These are phyloP conservation scores for Penicillium sp. DNA, from an alignment of 2,329 filamentous ascomycete genomes.

Conservation along the genomic window DNA sequence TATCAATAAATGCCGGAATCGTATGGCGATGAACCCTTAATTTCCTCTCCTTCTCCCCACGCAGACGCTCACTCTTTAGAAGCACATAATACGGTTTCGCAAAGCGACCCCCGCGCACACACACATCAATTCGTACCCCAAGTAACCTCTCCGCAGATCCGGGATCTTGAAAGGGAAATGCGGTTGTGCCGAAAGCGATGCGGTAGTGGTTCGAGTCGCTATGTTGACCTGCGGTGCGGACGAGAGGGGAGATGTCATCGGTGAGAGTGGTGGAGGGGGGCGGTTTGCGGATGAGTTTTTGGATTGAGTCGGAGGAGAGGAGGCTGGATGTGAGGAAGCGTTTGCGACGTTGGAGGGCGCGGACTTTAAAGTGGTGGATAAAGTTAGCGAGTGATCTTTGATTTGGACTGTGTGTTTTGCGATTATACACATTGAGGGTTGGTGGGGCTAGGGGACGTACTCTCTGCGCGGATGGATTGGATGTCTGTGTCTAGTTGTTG, in stretches of 20 bases:
- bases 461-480: constrained; percentile 45
- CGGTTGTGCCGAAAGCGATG: constrained; percentile 49
- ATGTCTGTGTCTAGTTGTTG: constrained; percentile 48
- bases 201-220: constrained; percentile 47
- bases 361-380: constrained; percentile 34
- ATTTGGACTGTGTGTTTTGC: not conserved
- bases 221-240: constrained; percentile 38
- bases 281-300: constrained; percentile 34
- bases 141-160: constrained; percentile 35
- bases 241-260: constrained; percentile 39
- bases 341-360: constrained; percentile 43
- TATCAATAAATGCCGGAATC: constrained; percentile 49
- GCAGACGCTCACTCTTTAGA: constrained; percentile 35
- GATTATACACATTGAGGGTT: not conserved
- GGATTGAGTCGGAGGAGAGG: constrained; percentile 45
- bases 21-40: constrained; percentile 49
- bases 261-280: constrained; percentile 19
- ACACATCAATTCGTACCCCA: constrained; percentile 49
- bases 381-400: not conserved
- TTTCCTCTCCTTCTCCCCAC: constrained; percentile 24
- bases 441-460: constrained; percentile 29
- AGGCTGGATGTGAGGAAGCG: constrained; percentile 47
- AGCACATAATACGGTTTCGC: constrained; percentile 50
- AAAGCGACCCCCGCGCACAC: constrained; percentile 44
- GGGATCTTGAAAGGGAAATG: constrained; percentile 52